These are phyloP conservation scores for Hanseniaspora meyeri DNA, from an alignment of 805 yeast genomes.

Conservation along the genomic window DNA sequence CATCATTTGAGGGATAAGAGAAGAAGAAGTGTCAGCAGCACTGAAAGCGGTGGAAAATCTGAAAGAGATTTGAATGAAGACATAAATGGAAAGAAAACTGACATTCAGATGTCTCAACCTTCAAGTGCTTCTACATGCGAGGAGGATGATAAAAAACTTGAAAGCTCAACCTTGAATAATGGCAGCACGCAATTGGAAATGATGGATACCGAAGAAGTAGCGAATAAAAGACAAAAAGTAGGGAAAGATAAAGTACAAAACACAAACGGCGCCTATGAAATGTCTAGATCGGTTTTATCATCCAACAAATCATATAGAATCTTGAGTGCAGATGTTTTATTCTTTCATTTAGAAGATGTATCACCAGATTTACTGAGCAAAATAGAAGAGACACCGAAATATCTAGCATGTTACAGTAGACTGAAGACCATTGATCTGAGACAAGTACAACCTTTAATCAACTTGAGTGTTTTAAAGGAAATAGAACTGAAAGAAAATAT, in stretches of 20 bases:
- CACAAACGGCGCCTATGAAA: background rate
- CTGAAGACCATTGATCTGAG: background rate
- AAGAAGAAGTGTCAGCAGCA: background rate
- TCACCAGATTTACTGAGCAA: background rate
- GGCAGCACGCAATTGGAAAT: background rate
- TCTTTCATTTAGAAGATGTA: constrained; percentile 3
- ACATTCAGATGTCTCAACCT: background rate
- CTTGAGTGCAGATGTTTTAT: constrained; percentile 1
- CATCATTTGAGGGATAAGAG: background rate
- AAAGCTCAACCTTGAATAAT: background rate
- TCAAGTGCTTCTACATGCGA: background rate
- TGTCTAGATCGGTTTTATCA: background rate
- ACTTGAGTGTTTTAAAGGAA: constrained; percentile 66
- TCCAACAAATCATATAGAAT: background rate
- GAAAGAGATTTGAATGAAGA: background rate
- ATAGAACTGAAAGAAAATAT: constrained; percentile 79
- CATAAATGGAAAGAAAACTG: background rate
- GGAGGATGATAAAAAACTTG: background rate
- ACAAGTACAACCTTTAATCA: constrained; percentile 59
- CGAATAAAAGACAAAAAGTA: background rate
- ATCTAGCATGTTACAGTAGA: background rate
- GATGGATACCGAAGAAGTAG: background rate
- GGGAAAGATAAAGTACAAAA: background rate
- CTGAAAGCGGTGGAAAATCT: background rate
- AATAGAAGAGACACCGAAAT: background rate